Conservation (phyloP, 1,284 basidiomycete species). For the Trichosporon sp. region DNA sequence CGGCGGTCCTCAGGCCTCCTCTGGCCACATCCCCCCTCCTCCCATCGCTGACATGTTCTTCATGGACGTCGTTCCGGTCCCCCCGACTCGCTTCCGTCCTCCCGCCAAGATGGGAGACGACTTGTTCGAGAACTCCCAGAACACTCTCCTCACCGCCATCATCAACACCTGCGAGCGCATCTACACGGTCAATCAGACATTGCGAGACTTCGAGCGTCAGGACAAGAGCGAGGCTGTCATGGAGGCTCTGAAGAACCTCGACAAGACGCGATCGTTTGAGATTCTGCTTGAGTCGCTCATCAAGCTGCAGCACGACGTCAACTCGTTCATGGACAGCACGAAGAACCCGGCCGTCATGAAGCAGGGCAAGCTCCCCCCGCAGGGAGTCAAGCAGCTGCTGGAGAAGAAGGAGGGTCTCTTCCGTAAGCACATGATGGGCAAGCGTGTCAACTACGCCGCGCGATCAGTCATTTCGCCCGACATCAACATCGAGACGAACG, state of each 20-base stretch:
- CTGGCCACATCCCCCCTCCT: slow-evolving; percentile 38
- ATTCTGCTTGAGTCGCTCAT: slow-evolving; percentile 74
- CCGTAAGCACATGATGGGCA: slow-evolving; percentile 99
- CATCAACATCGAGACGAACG: slow-evolving; percentile 98
- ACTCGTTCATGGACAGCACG: slow-evolving; percentile 94
- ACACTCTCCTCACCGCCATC: slow-evolving; percentile 82
- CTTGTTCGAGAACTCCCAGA: slow-evolving; percentile 94
- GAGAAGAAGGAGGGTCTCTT: slow-evolving; percentile 99
- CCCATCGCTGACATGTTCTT: slow-evolving; percentile 84
- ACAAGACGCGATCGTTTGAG: slow-evolving; percentile 57
- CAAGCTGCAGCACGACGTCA: slow-evolving; percentile 90
- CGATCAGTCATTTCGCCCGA: slow-evolving; percentile 99
- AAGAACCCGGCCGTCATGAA: slow-evolving; percentile 84
- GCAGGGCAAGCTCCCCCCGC: slow-evolving; percentile 86
- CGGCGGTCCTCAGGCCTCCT: slow-evolving; percentile 58
- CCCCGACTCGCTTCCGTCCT: slow-evolving; percentile 93
- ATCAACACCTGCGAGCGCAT: slow-evolving; percentile 75
- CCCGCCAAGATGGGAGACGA: slow-evolving; percentile 87
- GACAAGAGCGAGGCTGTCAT: slow-evolving; percentile 15
- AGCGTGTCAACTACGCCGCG: slow-evolving; percentile 98
- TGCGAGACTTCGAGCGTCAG: slow-evolving; percentile 12
- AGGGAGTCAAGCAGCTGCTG: slow-evolving; percentile 91
- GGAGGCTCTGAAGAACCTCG: slow-evolving; percentile 13
- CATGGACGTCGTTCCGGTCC: slow-evolving; percentile 83
- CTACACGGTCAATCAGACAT: slow-evolving; percentile 62